Conservation (phyloP, 306 rosid species). For the Hippophae gyantsensis region DNA sequence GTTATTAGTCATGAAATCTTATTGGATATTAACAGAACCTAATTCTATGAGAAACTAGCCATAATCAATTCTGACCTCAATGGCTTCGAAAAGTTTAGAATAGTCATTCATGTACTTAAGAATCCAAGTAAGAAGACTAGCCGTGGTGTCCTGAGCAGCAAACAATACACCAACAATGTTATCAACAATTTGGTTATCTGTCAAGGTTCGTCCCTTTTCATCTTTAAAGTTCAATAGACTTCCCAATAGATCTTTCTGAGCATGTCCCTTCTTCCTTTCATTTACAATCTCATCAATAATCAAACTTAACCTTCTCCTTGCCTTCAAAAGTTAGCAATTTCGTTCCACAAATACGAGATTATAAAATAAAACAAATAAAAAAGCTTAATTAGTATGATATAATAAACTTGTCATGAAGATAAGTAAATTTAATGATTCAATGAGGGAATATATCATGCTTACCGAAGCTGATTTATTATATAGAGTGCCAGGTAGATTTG, state of each 20-base stretch:
- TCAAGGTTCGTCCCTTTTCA: constrained; percentile 12
- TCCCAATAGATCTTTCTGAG: constrained; percentile 15
- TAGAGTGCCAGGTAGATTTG: constrained; percentile 11
- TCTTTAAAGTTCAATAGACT: constrained; percentile 10
- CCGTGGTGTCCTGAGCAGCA: constrained; percentile 28
- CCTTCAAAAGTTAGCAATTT: constrained; percentile 11
- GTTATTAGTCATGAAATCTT: background rate
- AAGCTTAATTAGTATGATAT: background rate
- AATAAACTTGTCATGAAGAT: too few relatives aligned
- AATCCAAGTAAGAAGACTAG: constrained; percentile 23
- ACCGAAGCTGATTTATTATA: constrained; percentile 18
- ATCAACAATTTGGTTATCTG: constrained; percentile 16
- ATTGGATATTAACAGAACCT: background rate
- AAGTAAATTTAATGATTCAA: background rate
- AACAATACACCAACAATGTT: constrained; percentile 21
- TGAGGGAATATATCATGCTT: background rate
- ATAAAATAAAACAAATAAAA: background rate
- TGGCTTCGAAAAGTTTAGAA: constrained; percentile 9
- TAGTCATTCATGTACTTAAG: constrained; percentile 18
- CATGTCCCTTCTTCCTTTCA: constrained; percentile 8
- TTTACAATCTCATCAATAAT: constrained; percentile 7
- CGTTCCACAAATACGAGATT: background rate
- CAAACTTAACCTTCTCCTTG: constrained; percentile 16
- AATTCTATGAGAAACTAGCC: background rate
- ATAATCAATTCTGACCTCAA: constrained; percentile 3